Base-by-base conservation (phyloP, 106 monocot species). In the Alisma plantagoaquatica region DNA sequence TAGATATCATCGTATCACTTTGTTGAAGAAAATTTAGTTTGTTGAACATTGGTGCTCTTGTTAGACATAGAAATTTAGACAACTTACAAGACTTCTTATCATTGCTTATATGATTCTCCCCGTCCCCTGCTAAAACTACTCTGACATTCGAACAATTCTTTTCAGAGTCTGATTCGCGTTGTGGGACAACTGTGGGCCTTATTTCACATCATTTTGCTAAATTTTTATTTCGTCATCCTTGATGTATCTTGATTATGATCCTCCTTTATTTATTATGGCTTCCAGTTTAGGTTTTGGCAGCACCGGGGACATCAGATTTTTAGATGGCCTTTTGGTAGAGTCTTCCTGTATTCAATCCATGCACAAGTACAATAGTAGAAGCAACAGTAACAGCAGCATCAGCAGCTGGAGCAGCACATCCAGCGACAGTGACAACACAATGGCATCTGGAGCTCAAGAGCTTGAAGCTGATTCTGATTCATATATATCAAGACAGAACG, bases 401-500 rank as follows among this genome's bases (percentile, higher is more conserved):
- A 96, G 88, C 75, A 88, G 88, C 50, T 77, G 70, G 10, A 88
- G 84, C 66, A 96, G 94, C 59, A 84, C 81, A 27, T 73, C 84
- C 23, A 89, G 78, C 50, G 88, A 76, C 38, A 75, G 75, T 58
- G 87, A 82, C 48, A 23, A 68, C 66, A 52, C 47, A 33, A 42
- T 23, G 23, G 50, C 63, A 33, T 50, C 41, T 66, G 64, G 53
- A 52, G 70, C 49, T 63, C 69, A 61, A 73, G 86, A 87, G 46
- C 79, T 87, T 51, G 82, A 77, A 59, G 84, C 87, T 59, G 88
- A 96, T 84, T 79, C 77, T 47, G 94, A 96, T 76, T 96, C 94
- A 43, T 61, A 77, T 46, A 38, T 68, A 10, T 81, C 63, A 43
- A 73, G 69, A 61, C 88, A 81, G 53, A 60, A 74, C 55, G 82